phyloP scores from a whole-genome alignment of 257 asterid species.

The Salvia rosmarinus region DNA sequence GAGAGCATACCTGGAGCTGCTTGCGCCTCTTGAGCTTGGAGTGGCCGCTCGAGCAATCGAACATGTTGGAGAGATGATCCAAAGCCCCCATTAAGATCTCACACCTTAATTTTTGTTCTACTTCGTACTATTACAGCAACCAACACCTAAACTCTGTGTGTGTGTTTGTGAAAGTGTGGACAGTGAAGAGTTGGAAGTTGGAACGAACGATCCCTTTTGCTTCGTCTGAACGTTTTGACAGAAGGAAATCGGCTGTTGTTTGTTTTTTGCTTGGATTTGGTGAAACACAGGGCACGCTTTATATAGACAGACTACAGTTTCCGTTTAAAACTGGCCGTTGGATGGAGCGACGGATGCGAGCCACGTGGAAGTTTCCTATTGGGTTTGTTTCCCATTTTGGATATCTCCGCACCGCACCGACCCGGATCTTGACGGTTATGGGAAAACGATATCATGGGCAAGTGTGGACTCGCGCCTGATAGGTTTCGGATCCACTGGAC shows the following conservation, averaged over 20 bases:
- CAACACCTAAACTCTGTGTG: not conserved
- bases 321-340: conserved; percentile 31
- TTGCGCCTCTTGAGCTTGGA: conserved; percentile 69
- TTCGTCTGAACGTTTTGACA: conserved; percentile 9
- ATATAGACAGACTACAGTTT: not conserved
- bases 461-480: not conserved
- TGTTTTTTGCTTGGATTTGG: conserved; percentile 14
- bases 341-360: conserved; percentile 16
- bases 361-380: conserved; percentile 38
- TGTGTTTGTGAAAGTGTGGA: not conserved
- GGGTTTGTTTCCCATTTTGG: not conserved
- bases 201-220: not conserved
- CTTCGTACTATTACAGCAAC: not conserved
- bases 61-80: conserved; percentile 77
- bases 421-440: conserved; percentile 32
- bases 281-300: not conserved
- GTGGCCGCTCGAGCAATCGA: conserved; percentile 70
- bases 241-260: not conserved
- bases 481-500: not conserved
- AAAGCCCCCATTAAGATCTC: conserved; percentile 64
- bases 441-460: not conserved
- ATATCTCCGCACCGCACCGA: conserved; percentile 41
- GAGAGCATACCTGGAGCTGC: conserved; percentile 68
- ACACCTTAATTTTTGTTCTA: no score
- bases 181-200: not conserved